Percentiles rank a stretch among this genome's conserved stretches.
Evolutionary conservation across 148 eudicot genomes (phyloP).

Genomic region (Spergularia marina): DNA sequence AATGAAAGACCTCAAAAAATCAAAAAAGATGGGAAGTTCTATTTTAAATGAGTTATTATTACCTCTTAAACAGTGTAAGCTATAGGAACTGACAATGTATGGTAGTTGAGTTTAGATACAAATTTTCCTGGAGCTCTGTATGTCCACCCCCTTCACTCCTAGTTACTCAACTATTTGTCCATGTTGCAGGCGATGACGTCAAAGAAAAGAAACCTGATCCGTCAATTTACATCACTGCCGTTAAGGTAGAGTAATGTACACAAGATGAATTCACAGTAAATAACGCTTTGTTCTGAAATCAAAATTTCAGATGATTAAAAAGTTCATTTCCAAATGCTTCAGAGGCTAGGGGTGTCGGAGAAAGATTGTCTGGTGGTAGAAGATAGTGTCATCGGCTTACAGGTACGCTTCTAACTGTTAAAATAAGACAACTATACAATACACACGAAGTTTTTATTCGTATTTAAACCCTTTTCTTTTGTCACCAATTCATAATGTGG

Average conservation of each 20-base stretch:
- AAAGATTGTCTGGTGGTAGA: conserved; percentile 85
- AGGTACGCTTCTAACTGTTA: conserved; percentile 45
- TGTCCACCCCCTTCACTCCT: neutral
- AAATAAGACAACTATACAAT: neutral
- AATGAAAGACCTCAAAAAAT: neutral
- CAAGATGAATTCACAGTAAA: neutral
- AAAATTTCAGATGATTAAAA: neutral
- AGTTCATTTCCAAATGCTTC: conserved; percentile 27
- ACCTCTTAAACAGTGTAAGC: neutral
- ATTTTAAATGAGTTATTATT: neutral
- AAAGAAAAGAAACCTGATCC: conserved; percentile 98
- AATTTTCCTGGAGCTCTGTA: neutral
- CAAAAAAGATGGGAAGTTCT: no score
- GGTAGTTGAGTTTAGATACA: neutral
- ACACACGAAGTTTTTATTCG: neutral
- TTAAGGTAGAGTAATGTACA: conserved; percentile 43
- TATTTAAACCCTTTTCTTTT: neutral
- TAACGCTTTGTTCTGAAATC: neutral
- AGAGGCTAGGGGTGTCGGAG: conserved; percentile 70
- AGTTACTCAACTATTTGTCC: conserved; percentile 1
- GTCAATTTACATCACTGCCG: conserved; percentile 76
- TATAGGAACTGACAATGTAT: conserved; percentile 2
- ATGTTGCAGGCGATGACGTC: conserved; percentile 82
- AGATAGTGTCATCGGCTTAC: conserved; percentile 93
- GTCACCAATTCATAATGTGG: neutral